Conservation (phyloP, 169 alveolate species). For the Cryptosporidium felis region DNA sequence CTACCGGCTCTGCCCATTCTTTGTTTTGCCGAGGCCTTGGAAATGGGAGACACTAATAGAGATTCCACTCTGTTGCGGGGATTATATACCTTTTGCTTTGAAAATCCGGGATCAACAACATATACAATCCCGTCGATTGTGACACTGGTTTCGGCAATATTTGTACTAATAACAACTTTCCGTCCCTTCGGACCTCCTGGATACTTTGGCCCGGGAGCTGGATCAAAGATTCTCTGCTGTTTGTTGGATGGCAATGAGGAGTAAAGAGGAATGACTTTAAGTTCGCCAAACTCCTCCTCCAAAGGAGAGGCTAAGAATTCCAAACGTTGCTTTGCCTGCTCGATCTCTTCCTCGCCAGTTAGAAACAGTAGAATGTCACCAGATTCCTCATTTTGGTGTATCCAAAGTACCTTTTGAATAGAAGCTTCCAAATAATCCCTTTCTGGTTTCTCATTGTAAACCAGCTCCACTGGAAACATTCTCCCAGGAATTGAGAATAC, state of each 20-base stretch:
- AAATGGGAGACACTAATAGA: slow-evolving; percentile 95
- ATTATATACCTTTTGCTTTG: slow-evolving; percentile 98
- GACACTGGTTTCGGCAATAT: slow-evolving; percentile 99
- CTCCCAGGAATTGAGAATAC: slow-evolving; percentile 97
- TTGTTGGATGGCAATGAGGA: slow-evolving; percentile 95
- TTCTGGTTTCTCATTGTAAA: slow-evolving; percentile 93
- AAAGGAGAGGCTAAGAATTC: slow-evolving; percentile 70
- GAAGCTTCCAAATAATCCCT: slow-evolving; percentile 94
- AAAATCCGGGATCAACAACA: slow-evolving; percentile 99
- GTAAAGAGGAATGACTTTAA: slow-evolving; percentile 93
- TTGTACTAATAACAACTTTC: slow-evolving; percentile 91
- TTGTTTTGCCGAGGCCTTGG: slow-evolving; percentile 98
- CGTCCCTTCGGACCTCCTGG: slow-evolving; percentile 91
- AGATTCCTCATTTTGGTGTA: slow-evolving; percentile 92
- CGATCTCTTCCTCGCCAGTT: slow-evolving; percentile 90
- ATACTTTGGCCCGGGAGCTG: slow-evolving; percentile 92
- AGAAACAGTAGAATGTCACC: slow-evolving; percentile 84
- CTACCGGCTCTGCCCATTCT: slow-evolving; percentile 99
- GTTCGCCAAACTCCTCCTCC: slow-evolving; percentile 77
- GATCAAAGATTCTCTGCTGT: slow-evolving; percentile 95
- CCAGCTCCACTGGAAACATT: slow-evolving; percentile 96
- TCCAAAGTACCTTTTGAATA: slow-evolving; percentile 87
- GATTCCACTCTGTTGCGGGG: slow-evolving; percentile 98
- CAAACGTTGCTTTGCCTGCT: slow-evolving; percentile 76
- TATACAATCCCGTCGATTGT: slow-evolving; percentile 99